Percentiles rank a stretch among this genome's conserved stretches.
These are phyloP conservation scores for Aureobasidium sp. DNA, from an alignment of 2,329 filamentous ascomycete genomes.

Conservation along the genomic window DNA sequence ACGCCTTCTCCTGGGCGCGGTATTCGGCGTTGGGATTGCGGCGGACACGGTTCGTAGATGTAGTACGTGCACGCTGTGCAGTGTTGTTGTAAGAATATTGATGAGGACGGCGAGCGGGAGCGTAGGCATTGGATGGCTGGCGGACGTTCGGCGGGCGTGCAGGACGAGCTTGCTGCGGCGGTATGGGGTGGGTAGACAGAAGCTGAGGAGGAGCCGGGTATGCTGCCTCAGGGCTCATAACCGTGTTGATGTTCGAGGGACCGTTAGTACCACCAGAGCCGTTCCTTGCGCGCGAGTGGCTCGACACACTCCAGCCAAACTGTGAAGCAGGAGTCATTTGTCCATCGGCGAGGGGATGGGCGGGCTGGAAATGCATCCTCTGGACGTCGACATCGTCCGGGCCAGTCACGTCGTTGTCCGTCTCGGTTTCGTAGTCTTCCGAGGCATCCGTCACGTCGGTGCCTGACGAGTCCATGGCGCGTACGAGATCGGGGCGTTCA, in stretches of 20 bases:
- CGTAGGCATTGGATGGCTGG: conserved; percentile 45
- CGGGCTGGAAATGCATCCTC: conserved; percentile 10
- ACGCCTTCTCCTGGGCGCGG: conserved; percentile 84
- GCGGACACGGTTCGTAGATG: conserved; percentile 48
- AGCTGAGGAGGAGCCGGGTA: conserved; percentile 17
- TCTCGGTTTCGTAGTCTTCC: conserved; percentile 8
- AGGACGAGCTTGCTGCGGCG: neutral
- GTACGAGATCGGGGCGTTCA: conserved; percentile 24
- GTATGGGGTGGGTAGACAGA: conserved; percentile 18
- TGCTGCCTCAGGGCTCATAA: neutral
- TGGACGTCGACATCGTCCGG: conserved; percentile 5
- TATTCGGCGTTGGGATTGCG: conserved; percentile 66
- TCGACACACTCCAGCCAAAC: conserved; percentile 24
- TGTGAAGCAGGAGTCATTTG: conserved; percentile 23
- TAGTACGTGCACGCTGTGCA: conserved; percentile 47
- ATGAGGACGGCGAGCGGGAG: conserved; percentile 40
- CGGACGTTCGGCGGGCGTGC: conserved; percentile 37
- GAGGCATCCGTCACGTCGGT: conserved; percentile 24
- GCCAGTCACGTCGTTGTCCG: conserved; percentile 10
- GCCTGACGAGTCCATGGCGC: conserved; percentile 26
- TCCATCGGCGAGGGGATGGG: neutral
- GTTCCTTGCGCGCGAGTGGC: conserved; percentile 11
- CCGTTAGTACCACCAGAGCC: conserved; percentile 12
- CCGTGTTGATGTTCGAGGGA: neutral
- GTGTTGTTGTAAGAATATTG: conserved; percentile 40